Conservation (phyloP, 73 alveolate species). For the Loxodes magnus region DNA sequence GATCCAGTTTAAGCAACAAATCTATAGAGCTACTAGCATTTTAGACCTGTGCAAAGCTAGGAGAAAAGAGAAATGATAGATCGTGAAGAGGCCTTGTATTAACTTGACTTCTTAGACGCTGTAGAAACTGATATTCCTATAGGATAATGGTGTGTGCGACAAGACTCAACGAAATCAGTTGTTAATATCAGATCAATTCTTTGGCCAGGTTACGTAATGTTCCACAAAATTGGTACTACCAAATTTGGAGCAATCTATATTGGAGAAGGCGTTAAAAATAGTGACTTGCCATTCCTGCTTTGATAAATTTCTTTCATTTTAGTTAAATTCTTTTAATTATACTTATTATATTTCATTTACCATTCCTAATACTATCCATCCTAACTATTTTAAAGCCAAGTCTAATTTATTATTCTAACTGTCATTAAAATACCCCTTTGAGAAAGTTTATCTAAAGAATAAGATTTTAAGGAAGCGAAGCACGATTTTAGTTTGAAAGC, state of each 20-base stretch:
- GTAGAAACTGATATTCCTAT: slow-evolving; percentile 48
- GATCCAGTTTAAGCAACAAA: slow-evolving; percentile 18
- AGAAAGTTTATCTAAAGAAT: no score
- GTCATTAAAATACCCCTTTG: no score
- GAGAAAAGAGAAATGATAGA: slow-evolving; percentile 64
- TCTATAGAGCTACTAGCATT: slow-evolving; percentile 48
- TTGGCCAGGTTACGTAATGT: slow-evolving; percentile 93
- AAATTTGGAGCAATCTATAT: slow-evolving; percentile 78
- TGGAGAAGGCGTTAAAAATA: slow-evolving; percentile 93
- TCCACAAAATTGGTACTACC: slow-evolving; percentile 63
- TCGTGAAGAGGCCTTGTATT: slow-evolving; percentile 79
- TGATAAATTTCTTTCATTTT: no score
- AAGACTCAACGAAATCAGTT: slow-evolving; percentile 52
- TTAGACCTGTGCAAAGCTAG: slow-evolving; percentile 56
- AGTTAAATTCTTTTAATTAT: no score
- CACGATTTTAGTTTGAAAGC: no score
- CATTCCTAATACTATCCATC: no score
- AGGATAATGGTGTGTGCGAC: slow-evolving; percentile 70
- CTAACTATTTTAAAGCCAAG: no score
- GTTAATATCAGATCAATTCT: slow-evolving; percentile 57
- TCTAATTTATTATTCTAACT: no score
- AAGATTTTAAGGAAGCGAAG: no score
- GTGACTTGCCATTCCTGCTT: slow-evolving; percentile 81
- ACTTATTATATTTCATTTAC: no score
- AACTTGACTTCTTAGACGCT: slow-evolving; percentile 58